Percentiles rank a stretch among this genome's conserved stretches.
These are phyloP conservation scores for Backusella australiensis DNA, from an alignment of 192 early-diverging fungal genomes.

Conservation along the genomic window DNA sequence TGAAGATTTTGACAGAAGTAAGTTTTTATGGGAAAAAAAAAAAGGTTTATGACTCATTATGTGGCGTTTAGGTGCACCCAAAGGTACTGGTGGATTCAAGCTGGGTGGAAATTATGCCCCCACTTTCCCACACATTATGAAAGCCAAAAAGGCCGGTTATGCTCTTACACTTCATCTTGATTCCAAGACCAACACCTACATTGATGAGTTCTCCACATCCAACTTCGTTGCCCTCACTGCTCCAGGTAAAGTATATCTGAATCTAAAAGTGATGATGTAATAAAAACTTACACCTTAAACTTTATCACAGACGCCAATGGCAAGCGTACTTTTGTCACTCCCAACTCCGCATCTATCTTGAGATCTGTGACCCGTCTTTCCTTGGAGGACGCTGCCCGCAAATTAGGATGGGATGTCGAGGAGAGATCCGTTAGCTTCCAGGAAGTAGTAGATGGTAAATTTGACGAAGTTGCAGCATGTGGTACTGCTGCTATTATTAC, in stretches of 20 bases:
- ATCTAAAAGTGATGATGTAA: background rate
- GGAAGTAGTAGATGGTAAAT: conserved; percentile 55
- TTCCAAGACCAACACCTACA: conserved; percentile 53
- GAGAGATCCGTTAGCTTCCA: conserved; percentile 49
- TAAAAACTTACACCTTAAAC: background rate
- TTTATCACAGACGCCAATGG: conserved; percentile 22
- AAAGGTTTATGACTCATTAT: background rate
- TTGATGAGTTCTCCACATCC: conserved; percentile 78
- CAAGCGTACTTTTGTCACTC: conserved; percentile 62
- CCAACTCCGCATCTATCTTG: conserved; percentile 58
- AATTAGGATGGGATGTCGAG: conserved; percentile 65
- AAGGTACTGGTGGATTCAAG: conserved; percentile 62
- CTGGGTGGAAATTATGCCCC: conserved; percentile 77
- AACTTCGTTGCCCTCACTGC: conserved; percentile 71
- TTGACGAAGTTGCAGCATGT: conserved; percentile 67
- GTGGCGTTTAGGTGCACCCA: conserved; percentile 40
- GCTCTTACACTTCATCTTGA: conserved; percentile 74
- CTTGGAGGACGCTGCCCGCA: conserved; percentile 55
- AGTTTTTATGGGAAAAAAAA: background rate
- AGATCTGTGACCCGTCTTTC: conserved; percentile 68
- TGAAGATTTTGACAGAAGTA: conserved; percentile 67
- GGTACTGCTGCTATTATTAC: conserved; percentile 80
- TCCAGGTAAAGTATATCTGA: conserved; percentile 36
- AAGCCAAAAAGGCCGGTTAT: conserved; percentile 64
- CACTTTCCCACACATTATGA: conserved; percentile 53